A percentile compares a stretch with the other conserved stretches of the same genome.
Conservation (phyloP, 2,329 filamentous ascomycete species). For the Trichoderma sp. region DNA sequence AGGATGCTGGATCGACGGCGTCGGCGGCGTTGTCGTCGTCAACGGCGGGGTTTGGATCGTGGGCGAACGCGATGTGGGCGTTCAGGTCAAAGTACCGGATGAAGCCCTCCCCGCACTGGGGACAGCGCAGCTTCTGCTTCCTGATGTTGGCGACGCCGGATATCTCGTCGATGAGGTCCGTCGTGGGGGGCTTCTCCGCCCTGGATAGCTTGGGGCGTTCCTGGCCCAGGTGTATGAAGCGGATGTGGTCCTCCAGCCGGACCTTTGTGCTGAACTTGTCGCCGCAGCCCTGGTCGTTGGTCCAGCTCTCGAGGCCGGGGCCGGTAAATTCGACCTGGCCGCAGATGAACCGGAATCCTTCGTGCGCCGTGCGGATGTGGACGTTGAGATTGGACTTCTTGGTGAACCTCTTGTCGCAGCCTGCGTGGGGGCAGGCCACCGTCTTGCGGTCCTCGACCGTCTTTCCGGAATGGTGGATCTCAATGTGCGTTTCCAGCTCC, state of each 20-base stretch:
- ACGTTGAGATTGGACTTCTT: conserved; percentile 80
- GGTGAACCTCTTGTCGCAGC: conserved; percentile 77
- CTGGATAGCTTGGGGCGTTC: conserved; percentile 46
- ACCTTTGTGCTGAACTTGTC: conserved; percentile 75
- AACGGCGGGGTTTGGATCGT: conserved; percentile 6
- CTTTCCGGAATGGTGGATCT: conserved; percentile 70
- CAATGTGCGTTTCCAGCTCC: conserved; percentile 75
- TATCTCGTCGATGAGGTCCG: conserved; percentile 48
- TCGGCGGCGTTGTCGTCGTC: too few species aligned
- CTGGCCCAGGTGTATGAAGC: conserved; percentile 74
- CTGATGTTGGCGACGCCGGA: conserved; percentile 46
- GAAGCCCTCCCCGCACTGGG: conserved; percentile 52
- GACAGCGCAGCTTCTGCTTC: conserved; percentile 50
- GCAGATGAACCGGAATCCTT: conserved; percentile 78
- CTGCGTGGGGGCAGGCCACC: conserved; percentile 65
- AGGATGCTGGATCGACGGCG: not conserved
- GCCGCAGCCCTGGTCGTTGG: conserved; percentile 69
- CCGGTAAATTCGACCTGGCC: conserved; percentile 64
- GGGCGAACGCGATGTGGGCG: conserved; percentile 46
- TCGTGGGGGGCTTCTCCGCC: conserved; percentile 29
- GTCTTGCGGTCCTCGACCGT: conserved; percentile 65
- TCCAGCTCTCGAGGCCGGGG: conserved; percentile 65
- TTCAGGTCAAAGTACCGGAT: conserved; percentile 55
- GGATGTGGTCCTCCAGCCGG: conserved; percentile 80
- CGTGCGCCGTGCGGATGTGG: conserved; percentile 76